phyloP scores from a whole-genome alignment of 768 basidiomycete species.

The Rhizopogon vesiculosus region DNA sequence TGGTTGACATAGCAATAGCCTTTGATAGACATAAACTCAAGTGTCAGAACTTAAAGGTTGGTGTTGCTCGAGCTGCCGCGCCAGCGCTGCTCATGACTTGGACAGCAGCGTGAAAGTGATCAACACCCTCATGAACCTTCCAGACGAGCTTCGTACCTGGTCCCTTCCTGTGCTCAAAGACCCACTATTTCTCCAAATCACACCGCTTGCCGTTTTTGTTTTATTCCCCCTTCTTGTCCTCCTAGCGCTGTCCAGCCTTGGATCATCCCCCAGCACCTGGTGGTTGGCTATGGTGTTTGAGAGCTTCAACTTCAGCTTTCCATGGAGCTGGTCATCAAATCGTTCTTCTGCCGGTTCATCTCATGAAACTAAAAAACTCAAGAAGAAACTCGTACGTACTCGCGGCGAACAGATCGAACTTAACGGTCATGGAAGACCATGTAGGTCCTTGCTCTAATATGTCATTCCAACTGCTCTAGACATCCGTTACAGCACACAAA shows the following conservation, averaged over 20 bases:
- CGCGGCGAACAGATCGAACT: constrained; percentile 53
- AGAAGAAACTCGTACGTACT: constrained; percentile 46
- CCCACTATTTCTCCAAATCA: constrained; percentile 49
- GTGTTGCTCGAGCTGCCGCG: constrained; percentile 1
- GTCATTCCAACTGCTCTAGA: background rate
- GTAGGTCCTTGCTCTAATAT: constrained; percentile 13
- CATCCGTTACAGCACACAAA: constrained; percentile 14
- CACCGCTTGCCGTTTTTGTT: constrained; percentile 52
- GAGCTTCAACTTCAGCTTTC: constrained; percentile 45
- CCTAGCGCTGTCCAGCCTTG: constrained; percentile 24
- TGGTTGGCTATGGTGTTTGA: constrained; percentile 52
- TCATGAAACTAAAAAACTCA: constrained; percentile 39
- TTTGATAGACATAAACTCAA: background rate
- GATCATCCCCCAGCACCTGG: constrained; percentile 21
- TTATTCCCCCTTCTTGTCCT: constrained; percentile 33
- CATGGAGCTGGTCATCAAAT: constrained; percentile 58
- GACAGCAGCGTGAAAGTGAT: constrained; percentile 17
- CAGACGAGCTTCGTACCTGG: constrained; percentile 37
- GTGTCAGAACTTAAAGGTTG: background rate
- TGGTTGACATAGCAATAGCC: background rate
- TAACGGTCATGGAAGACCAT: constrained; percentile 28
- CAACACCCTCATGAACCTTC: constrained; percentile 37
- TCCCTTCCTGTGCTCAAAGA: constrained; percentile 32
- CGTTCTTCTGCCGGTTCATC: constrained; percentile 16
- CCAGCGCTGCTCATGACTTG: constrained; percentile 23